phyloP scores from a whole-genome alignment of 768 basidiomycete genomes.

The Leccinellum luteum region DNA sequence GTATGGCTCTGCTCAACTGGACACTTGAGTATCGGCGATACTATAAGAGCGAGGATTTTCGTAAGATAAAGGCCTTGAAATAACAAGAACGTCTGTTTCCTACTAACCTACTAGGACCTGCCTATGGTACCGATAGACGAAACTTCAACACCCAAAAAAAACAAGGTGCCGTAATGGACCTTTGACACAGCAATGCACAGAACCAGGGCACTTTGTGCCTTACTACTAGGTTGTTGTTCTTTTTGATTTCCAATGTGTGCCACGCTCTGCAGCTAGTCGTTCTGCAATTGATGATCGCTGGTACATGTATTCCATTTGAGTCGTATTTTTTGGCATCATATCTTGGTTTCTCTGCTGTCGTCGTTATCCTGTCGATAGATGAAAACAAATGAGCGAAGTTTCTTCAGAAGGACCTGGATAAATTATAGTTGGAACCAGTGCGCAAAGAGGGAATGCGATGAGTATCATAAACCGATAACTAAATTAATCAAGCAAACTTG shows the following conservation, averaged over 20 bases:
- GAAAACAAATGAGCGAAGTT: not conserved
- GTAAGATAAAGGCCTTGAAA: not conserved
- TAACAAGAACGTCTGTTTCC: not conserved
- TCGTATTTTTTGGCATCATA: too few relatives aligned
- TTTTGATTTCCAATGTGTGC: too few relatives aligned
- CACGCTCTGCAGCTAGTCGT: not conserved
- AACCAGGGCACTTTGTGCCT: too few relatives aligned
- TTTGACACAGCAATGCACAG: too few relatives aligned
- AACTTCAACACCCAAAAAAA: not conserved
- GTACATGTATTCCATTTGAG: not conserved
- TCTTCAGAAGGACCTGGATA: too few relatives aligned
- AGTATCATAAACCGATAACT: not conserved
- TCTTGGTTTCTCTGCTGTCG: not conserved
- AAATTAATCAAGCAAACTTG: not conserved
- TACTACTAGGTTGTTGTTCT: too few relatives aligned
- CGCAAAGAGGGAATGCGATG: too few relatives aligned
- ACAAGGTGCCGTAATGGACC: too few relatives aligned
- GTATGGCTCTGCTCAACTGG: not conserved
- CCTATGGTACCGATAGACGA: not conserved
- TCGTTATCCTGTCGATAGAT: not conserved
- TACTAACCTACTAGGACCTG: not conserved
- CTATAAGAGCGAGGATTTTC: not conserved
- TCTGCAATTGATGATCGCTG: not conserved
- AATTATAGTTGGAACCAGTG: not conserved
- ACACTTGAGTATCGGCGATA: not conserved